Base-by-base conservation (phyloP, 2,329 filamentous ascomycete species). In the Bretziella fagacearum region DNA sequence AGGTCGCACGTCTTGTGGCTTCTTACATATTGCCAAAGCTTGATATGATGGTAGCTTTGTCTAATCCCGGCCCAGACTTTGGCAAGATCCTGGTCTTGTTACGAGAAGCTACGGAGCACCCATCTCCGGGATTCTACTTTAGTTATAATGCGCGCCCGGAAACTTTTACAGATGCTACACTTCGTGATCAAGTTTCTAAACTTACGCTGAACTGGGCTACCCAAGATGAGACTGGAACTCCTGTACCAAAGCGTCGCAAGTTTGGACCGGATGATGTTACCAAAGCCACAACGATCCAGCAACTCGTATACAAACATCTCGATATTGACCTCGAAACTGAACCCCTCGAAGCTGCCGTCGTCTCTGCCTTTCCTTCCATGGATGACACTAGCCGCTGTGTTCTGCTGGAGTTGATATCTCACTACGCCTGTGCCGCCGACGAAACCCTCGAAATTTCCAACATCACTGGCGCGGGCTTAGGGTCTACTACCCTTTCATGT, bases 361-460 rank as follows among this genome's bases (percentile, higher is more conserved):
- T 30, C 2, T 27, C 32, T 18, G 54, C 56, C 18, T 77, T 77
- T 55, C 54, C 64, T 10, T 56, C 59, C 11, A 58, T 75, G 3
- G 54, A 64, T 13, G 70, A 76, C 50, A 50, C 60, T 6, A 62
- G 68, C 20, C 70, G 73, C 55, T 74, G 69, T 53, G 64, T 65
- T 27, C 60, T 68, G 6, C 61, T 82, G 33, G 63, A 73, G 30
- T 57, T 69, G 8, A 56, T 85, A 11, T 73, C 76, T 2, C 67
- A 66, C 42, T 58, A 76, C 41, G 64, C 71, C 15, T 83, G 79
- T 57, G 70, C 69, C 13, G 62, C 65, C 11, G 68, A 72, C 48
- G 62, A 64, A 26, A 67, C 63, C 5, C 58, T 78, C 40, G 41
- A 50, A 18, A 35, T 53, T 11, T 22, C 41, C 3, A 25, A 18